Base-by-base conservation (phyloP, 169 alveolate genomes). In the Babesia sp. region DNA sequence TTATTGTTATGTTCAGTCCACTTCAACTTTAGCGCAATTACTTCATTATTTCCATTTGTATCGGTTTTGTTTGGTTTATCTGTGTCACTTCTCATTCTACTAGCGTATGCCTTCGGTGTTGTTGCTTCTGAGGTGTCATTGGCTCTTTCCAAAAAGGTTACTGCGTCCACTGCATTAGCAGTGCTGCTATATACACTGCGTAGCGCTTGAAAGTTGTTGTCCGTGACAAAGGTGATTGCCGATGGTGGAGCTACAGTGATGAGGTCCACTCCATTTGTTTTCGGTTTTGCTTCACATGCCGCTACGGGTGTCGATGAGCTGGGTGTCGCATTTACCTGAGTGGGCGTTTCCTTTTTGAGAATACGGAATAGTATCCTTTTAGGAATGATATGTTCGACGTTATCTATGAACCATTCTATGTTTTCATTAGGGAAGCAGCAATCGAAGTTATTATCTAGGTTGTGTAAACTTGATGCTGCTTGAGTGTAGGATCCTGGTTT, bases 351-450 rank as follows among this genome's bases (percentile, higher is more conserved):
- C 29, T 61, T 45, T 34, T 48, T 60, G 41, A 69, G 36, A 22
- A 81, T 81, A n/a, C 77, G 68, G 44, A 73, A 61, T 54, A 81
- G 37, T 36, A 81, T 0, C n/a, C 89, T 51, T 46, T 66, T 58
- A 14, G 81, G 71, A n/a, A 73, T 36, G n/a, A 81, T 45, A 46
- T 66, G 46, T 0, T 64, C 73, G 8, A 44, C 53, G 46, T 57
- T 36, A 20, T 64, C 64, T 8, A 71, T 8, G 42, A 71, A 72
- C 89, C 89, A 81, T 29, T 81, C 89, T n/a, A 81, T 81, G 14
- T 39, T 64, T 5, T 70, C 63, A 31, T 79, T 79, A 0, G 82
- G 83, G 82, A 79, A 79, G 34, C 87, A 79, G 48, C 75, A 79
- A 58, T 79, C 87, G 45, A 79, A 70, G 28, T 14, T 26, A 9